Evolutionary conservation across 176 grass and related monocot genomes (phyloP), one percentile per base, ranked within the genome.

Genomic region (Elymus sibiricus): DNA sequence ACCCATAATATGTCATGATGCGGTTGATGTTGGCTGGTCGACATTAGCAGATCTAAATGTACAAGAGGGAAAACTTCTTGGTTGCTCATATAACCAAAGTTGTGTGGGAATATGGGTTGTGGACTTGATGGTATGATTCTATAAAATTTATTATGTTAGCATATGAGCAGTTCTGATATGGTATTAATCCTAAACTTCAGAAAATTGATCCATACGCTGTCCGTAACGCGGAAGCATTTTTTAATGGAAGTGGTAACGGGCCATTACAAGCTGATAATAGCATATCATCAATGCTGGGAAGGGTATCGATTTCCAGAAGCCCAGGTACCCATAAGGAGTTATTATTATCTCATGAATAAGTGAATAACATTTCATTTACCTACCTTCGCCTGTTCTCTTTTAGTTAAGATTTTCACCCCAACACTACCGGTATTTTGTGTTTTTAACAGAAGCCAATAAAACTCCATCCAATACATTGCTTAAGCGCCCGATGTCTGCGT

Each of bases 51-150:
- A 98, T 87, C 77, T 98, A 84, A 95, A 89, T 88, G 85, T 95
- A 61, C 93, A 94, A 25, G 93, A 94, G 43, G 88, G 88, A 74
- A 98, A 98, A 85, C 93, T 98, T 87, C 93, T 98, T 56, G 93
- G 96, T 77, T 98, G 96, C 72, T 98, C 96, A 21, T 98, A 90
- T 74, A 95, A 91, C 84, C 93, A 94, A 91, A 98, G 82, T 42
- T 95, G 92, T 90, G 90, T 95, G 53, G 93, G 96, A 89, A 76
- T 98, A 79, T 98, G 91, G 96, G 84, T 92, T 38, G 93, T 98
- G 28, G 88, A 95, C 73, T 86, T 98, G 76, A 86, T 69, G 92
- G 96, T 98, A 91, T 44, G 64, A 47, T 61, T 86, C 34, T 61
- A 28, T 81, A 83, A 60, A 26, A 53, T 51, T 71, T 86, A 90